Percentiles rank a stretch among this genome's conserved stretches.
Conservation (phyloP, 1,139 yeast species). For the Suhomyces choctaworum region DNA sequence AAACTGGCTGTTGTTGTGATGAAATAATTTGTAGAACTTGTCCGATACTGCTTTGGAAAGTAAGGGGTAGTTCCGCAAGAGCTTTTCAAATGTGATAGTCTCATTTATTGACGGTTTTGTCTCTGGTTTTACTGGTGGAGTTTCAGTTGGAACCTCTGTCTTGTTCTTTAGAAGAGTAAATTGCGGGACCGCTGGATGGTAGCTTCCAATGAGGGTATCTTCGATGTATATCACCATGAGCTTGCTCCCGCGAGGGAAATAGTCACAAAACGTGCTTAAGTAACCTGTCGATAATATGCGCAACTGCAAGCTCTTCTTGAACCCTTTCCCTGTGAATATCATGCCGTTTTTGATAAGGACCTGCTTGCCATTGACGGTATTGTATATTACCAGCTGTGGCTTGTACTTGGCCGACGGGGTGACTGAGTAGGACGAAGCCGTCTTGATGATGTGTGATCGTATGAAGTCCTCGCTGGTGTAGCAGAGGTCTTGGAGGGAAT, state of each 20-base stretch:
- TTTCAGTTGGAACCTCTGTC: neutral
- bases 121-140: neutral
- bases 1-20: slow-evolving; percentile 43
- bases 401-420: slow-evolving; percentile 43
- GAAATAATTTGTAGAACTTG: slow-evolving; percentile 44
- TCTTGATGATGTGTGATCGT: slow-evolving; percentile 63
- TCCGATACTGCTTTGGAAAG: slow-evolving; percentile 49
- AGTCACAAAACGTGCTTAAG: slow-evolving; percentile 46
- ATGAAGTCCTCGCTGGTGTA: slow-evolving; percentile 62
- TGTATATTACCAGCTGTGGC: slow-evolving; percentile 46
- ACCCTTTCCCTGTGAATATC: slow-evolving; percentile 59
- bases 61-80: slow-evolving; percentile 48
- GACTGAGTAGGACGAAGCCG: slow-evolving; percentile 33
- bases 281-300: slow-evolving; percentile 45
- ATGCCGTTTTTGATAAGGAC: slow-evolving; percentile 56
- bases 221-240: slow-evolving; percentile 57
- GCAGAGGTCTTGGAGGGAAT: slow-evolving; percentile 56
- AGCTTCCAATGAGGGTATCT: slow-evolving; percentile 47
- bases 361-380: slow-evolving; percentile 62
- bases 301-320: slow-evolving; percentile 47
- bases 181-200: slow-evolving; percentile 1
- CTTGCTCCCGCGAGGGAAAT: slow-evolving; percentile 49
- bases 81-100: slow-evolving; percentile 27
- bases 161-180: slow-evolving; percentile 3
- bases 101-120: slow-evolving; percentile 4